Percentiles rank a stretch among this genome's conserved stretches.
Conservation (phyloP, 1,284 basidiomycete species). For the Rhodotorula sp. region DNA sequence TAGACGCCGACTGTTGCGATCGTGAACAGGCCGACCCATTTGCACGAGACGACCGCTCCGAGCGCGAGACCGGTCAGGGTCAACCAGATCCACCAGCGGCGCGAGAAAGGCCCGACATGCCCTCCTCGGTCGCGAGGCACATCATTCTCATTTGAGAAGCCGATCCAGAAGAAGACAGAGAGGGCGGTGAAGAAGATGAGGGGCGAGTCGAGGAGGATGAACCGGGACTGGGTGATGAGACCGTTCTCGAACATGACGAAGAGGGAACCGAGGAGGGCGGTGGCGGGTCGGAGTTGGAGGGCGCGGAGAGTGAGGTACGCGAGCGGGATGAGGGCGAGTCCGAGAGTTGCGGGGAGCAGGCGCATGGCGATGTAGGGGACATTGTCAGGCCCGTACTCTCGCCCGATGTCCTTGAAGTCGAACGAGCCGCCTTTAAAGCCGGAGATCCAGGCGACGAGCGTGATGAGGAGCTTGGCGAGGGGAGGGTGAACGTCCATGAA, state of each 20-base stretch:
- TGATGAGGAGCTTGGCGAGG: slow-evolving; percentile 91
- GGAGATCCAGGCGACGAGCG: slow-evolving; percentile 78
- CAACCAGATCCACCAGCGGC: slow-evolving; percentile 90
- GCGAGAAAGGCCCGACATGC: slow-evolving; percentile 49
- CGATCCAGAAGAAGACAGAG: slow-evolving; percentile 79
- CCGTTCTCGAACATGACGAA: slow-evolving; percentile 97
- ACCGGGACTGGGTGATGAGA: slow-evolving; percentile 88
- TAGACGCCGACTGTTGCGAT: slow-evolving; percentile 88
- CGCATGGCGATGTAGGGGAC: slow-evolving; percentile 98
- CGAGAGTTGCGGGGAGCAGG: slow-evolving; percentile 82
- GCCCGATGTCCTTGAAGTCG: slow-evolving; percentile 90
- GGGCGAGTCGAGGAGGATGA: slow-evolving; percentile 95
- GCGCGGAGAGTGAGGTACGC: slow-evolving; percentile 91
- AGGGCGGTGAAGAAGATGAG: slow-evolving; percentile 96
- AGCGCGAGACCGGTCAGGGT: slow-evolving; percentile 81
- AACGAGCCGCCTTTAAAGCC: slow-evolving; percentile 87
- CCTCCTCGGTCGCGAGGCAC: slow-evolving; percentile 31
- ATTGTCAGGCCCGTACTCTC: slow-evolving; percentile 66
- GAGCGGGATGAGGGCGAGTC: slow-evolving; percentile 82
- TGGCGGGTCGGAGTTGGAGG: slow-evolving; percentile 83
- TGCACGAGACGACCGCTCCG: slow-evolving; percentile 88
- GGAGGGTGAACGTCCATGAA: slow-evolving; percentile 97
- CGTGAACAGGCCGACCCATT: slow-evolving; percentile 99
- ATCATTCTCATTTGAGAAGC: slow-evolving; percentile 88
- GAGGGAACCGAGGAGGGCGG: slow-evolving; percentile 82